Evolutionary conservation across 164 flowering plant genomes (phyloP), one percentile per base, ranked within the genome.

Genomic region (Vitis rupestris): DNA sequence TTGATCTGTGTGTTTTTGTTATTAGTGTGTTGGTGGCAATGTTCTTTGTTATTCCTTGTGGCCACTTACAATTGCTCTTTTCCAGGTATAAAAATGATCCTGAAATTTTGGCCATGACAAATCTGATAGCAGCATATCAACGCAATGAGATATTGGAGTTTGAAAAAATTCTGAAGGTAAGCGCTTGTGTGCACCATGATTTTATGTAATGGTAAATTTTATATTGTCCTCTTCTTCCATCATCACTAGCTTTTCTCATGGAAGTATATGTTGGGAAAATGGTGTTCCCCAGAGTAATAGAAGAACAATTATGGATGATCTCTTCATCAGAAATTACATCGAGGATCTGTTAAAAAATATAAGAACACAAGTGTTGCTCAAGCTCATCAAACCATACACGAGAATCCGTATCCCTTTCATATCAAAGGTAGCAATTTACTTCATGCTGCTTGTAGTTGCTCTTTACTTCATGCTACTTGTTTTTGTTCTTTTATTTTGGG

Each of bases 291-390:
- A 96, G 99, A 93, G 90, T 75, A 96, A 96, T 68, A 84, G 98
- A 75, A 88, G 90, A 76, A 96, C 99, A 4, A 96, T 96, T 9
- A 96, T 96, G 99, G 99, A 96, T 71, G 99, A 96, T 75, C 97
- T 85, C 30, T 96, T 96, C 75, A 92, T 96, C 74, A 69, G 97
- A 64, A 96, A 92, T 67, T 93, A 96, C 74, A 96, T 96, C 67
- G 99, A 96, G 70, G 99, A 96, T 78, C 87, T 96, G 7, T 71
- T 96, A 81, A 96, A 92, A 79, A 93, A 90, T 72, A 88, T 96
- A 19, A 89, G 99, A 77, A 96, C 99, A 30, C 99, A 96, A 78
- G 99, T 96, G 44, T 77, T 96, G 77, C 98, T 96, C 37, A 96
- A 96, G 86, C 95, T 96, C 52, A 96, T 96, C 79, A 96, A 96